These are phyloP conservation scores for Lactifluus volemus DNA, from an alignment of 768 basidiomycete species.

Conservation along the genomic window DNA sequence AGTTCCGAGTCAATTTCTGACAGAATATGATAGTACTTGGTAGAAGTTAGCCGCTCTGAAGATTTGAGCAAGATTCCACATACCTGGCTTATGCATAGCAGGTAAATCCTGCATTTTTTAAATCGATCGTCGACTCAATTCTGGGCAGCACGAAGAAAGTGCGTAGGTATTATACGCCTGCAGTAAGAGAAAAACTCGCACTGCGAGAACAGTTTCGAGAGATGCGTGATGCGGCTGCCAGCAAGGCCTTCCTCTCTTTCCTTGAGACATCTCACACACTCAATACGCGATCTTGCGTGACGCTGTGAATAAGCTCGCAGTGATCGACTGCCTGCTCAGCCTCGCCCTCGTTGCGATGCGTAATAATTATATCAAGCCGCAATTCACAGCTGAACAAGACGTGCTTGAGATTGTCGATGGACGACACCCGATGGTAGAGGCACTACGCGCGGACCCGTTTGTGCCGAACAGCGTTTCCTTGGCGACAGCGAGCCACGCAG, in stretches of 20 bases:
- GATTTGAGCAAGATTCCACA: constrained; percentile 34
- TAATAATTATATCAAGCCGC: constrained; percentile 69
- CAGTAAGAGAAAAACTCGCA: constrained; percentile 48
- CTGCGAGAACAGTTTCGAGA: constrained; percentile 73
- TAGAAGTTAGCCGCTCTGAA: constrained; percentile 64
- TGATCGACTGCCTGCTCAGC: constrained; percentile 80
- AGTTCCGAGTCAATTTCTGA: background rate
- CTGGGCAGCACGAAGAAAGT: constrained; percentile 56
- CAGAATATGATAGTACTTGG: constrained; percentile 46
- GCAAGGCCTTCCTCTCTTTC: constrained; percentile 58
- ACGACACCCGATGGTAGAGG: constrained; percentile 90
- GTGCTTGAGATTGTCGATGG: constrained; percentile 71
- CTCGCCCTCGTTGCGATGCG: constrained; percentile 73
- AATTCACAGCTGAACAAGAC: constrained; percentile 59
- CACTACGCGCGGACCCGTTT: constrained; percentile 67
- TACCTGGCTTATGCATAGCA: constrained; percentile 59
- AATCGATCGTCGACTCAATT: background rate
- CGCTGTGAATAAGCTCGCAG: constrained; percentile 71
- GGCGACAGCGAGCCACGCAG: constrained; percentile 43
- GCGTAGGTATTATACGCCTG: constrained; percentile 71
- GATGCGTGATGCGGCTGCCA: constrained; percentile 55
- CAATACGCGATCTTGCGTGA: constrained; percentile 67
- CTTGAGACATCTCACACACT: constrained; percentile 57
- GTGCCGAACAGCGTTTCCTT: constrained; percentile 75
- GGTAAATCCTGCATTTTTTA: constrained; percentile 30